These are phyloP conservation scores for Exophiala sp. DNA, from an alignment of 2,329 filamentous ascomycete genomes.

Conservation along the genomic window DNA sequence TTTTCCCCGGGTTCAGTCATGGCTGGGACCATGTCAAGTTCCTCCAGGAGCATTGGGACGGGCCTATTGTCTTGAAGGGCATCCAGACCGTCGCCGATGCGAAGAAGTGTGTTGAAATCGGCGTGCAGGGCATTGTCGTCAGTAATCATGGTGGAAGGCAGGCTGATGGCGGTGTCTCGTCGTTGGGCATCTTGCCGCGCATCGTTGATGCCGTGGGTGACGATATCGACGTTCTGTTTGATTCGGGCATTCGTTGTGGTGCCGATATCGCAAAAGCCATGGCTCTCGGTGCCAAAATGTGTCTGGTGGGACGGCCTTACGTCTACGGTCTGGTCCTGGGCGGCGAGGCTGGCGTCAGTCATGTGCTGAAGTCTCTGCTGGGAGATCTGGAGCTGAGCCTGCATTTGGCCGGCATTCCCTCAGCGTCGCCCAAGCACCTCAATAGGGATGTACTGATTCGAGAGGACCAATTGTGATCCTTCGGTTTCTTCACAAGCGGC, in stretches of 20 bases:
- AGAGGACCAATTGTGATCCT: constrained; percentile 17
- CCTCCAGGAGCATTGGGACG: constrained; percentile 56
- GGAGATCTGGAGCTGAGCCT: constrained; percentile 23
- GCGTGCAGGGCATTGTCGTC: constrained; percentile 44
- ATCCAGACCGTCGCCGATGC: constrained; percentile 46
- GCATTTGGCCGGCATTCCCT: constrained; percentile 18
- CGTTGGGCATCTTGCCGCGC: constrained; percentile 47
- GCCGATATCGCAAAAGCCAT: constrained; percentile 46
- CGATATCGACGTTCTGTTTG: constrained; percentile 41
- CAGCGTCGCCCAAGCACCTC: constrained; percentile 2
- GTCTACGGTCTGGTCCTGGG: constrained; percentile 54
- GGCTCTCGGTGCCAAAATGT: constrained; percentile 48
- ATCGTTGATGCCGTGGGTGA: constrained; percentile 44
- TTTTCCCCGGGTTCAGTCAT: constrained; percentile 44
- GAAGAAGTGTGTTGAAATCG: constrained; percentile 30
- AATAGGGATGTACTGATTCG: constrained; percentile 14
- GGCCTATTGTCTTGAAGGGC: constrained; percentile 58
- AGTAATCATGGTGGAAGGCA: constrained; percentile 49
- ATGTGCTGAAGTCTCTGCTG: constrained; percentile 30
- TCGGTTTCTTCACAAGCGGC: no score
- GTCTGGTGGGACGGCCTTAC: constrained; percentile 46
- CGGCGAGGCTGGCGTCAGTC: constrained; percentile 50
- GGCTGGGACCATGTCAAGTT: constrained; percentile 57
- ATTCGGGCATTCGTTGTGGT: constrained; percentile 43
- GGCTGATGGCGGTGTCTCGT: constrained; percentile 36